Base-by-base conservation (phyloP, 345 rosid genomes). In the Carallia brachiata region DNA sequence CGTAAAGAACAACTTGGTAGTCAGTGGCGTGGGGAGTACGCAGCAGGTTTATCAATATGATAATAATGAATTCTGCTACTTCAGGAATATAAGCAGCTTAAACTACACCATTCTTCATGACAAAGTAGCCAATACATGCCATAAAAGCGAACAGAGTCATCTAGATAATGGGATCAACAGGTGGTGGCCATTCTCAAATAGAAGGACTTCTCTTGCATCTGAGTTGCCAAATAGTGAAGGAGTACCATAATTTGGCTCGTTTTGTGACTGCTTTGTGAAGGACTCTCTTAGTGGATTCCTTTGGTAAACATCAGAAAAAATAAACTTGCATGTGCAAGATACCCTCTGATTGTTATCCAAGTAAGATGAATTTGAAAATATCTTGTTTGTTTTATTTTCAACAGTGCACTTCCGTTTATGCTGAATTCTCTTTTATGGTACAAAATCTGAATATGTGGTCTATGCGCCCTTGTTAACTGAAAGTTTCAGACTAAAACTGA, bases 31-130 rank as follows among this genome's bases (percentile, higher is more conserved):
- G 30, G 84, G 87, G 57, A 83, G 83, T 52, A 91, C 91, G 4
- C 77, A 73, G 69, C 87, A 91, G 73, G 87, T 76, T 1, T 93
- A 88, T 77, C 59, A 72, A 39, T 89, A 84, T 39, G 64, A 69
- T 34, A 87, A 90, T 54, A 68, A 70, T 54, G 70, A 80, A 28
- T 69, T 73, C 32, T 93, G 98, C 81, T 93, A 85, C 77, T 85
- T 83, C 32, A 81, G 96, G 83, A 91, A 90, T 73, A 75, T 91
- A 32, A 89, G 94, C 79, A 89, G 89, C 81, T 88, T 78, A 30
- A 89, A 87, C 76, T 81, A 86, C 79, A 83, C 76, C 13, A 78
- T 93, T 77, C 69, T 84, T 4, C 78, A 84, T 67, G 94, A 93
- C 57, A 50, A 80, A 69, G 65, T 79, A 44, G 66, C 48, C 62